These are phyloP conservation scores for Leishmania gerbilli DNA, from an alignment of 208 protist species.

Conservation along the genomic window DNA sequence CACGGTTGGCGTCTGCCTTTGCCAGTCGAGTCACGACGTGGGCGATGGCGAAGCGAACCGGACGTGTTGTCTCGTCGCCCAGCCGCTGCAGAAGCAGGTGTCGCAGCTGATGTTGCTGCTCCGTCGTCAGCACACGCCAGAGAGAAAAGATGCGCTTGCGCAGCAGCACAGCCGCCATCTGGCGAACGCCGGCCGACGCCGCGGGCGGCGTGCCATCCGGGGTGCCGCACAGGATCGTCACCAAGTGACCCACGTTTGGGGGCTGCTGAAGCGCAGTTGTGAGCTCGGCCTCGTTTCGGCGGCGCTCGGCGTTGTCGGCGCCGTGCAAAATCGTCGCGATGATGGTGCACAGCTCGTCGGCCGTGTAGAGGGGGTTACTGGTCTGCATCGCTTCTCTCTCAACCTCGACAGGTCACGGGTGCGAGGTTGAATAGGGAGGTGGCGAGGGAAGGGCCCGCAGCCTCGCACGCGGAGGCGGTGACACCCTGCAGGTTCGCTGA, in stretches of 20 bases:
- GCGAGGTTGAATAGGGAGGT: not conserved
- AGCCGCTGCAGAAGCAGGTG: constrained; percentile 69
- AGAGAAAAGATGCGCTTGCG: constrained; percentile 79
- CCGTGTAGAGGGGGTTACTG: constrained; percentile 18
- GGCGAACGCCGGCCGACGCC: constrained; percentile 57
- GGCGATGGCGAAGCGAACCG: constrained; percentile 78
- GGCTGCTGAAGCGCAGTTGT: constrained; percentile 45
- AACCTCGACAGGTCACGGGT: not conserved
- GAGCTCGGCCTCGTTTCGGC: constrained; percentile 49
- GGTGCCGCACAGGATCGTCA: constrained; percentile 46
- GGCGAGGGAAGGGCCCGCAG: not conserved
- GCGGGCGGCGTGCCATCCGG: constrained; percentile 19
- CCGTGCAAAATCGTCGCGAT: constrained; percentile 56
- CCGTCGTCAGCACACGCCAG: constrained; percentile 54
- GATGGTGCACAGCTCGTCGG: constrained; percentile 52
- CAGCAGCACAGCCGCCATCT: constrained; percentile 84
- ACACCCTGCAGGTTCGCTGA: not conserved
- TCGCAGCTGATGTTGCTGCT: constrained; percentile 54
- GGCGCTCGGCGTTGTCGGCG: constrained; percentile 73
- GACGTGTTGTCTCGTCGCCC: constrained; percentile 52
- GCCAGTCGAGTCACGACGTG: constrained; percentile 78
- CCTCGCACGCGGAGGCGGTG: not conserved
- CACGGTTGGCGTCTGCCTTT: constrained; percentile 55
- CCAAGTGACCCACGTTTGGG: constrained; percentile 48
- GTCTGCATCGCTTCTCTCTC: constrained; percentile 2